These are phyloP conservation scores for Gnomoniopsis smithogilvyi DNA, from an alignment of 2,329 filamentous ascomycete species.

Conservation along the genomic window DNA sequence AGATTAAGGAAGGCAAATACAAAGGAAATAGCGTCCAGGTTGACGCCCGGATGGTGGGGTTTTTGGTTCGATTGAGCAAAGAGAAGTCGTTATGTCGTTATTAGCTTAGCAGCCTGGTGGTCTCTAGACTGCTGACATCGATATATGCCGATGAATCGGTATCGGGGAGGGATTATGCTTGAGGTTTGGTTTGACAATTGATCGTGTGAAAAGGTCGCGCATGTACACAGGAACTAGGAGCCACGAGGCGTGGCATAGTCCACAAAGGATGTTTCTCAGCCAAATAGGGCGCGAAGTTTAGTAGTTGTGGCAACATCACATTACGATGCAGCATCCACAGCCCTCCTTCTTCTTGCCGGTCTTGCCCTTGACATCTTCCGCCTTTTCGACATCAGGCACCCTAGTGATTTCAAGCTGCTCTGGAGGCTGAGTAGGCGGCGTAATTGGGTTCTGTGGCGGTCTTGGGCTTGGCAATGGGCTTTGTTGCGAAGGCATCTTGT, in stretches of 20 bases:
- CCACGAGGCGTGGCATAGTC: neutral
- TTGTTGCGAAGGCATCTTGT: slow-evolving; percentile 31
- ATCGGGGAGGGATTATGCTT: neutral
- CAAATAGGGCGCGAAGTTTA: neutral
- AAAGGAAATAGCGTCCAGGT: slow-evolving; percentile 16
- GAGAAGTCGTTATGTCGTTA: slow-evolving; percentile 10
- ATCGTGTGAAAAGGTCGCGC: neutral
- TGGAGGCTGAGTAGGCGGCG: slow-evolving; percentile 32
- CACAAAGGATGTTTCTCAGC: neutral
- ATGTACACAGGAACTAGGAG: neutral
- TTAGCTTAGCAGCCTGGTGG: slow-evolving; percentile 11
- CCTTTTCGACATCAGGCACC: slow-evolving; percentile 52
- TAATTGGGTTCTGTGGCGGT: slow-evolving; percentile 39
- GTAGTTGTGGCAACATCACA: slow-evolving; percentile 46
- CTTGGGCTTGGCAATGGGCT: slow-evolving; percentile 44
- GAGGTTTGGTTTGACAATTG: neutral
- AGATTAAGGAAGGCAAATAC: slow-evolving; percentile 10
- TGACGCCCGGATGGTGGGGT: slow-evolving; percentile 2
- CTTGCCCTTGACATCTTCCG: slow-evolving; percentile 49
- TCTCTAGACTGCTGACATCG: slow-evolving; percentile 11
- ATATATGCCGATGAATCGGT: neutral
- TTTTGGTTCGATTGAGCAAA: slow-evolving; percentile 1
- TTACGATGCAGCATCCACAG: slow-evolving; percentile 71
- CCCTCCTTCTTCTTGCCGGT: slow-evolving; percentile 54
- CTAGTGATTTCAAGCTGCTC: slow-evolving; percentile 32